A percentile compares a stretch with the other conserved stretches of the same genome.
Evolutionary conservation across 495 filamentous ascomycete genomes (phyloP).

Genomic region (Hypoxylon subgilvum): DNA sequence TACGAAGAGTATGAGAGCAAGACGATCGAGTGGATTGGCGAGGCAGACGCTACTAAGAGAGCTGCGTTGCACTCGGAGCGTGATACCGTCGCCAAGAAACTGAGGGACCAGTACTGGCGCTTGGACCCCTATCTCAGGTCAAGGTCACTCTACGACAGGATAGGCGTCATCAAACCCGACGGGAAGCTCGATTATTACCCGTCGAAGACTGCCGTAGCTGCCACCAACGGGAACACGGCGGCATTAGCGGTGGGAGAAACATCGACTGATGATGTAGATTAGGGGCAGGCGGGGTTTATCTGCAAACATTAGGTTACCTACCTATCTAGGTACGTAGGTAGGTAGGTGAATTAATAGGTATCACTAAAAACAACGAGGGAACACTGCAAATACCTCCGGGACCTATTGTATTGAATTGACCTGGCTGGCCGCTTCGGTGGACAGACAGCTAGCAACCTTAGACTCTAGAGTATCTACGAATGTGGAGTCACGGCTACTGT

Average conservation of each 20-base stretch:
- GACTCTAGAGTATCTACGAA: not conserved
- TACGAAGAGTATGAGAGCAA: conserved; percentile 72
- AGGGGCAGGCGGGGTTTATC: too few species aligned
- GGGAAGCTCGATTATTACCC: conserved; percentile 76
- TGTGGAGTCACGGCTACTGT: not conserved
- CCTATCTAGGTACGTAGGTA: not conserved
- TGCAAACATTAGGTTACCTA: too few species aligned
- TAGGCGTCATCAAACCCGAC: conserved; percentile 67
- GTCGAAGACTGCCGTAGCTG: conserved; percentile 38
- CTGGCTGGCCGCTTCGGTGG: not conserved
- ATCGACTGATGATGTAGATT: conserved; percentile 62
- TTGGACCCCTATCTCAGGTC: conserved; percentile 79
- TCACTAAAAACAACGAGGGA: conserved; percentile 10
- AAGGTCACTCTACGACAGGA: conserved; percentile 75
- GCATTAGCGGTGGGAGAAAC: conserved; percentile 48
- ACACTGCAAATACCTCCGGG: too few species aligned
- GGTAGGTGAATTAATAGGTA: not conserved
- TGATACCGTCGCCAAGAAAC: conserved; percentile 59
- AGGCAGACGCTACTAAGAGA: conserved; percentile 42
- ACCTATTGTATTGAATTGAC: not conserved
- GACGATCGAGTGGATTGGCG: conserved; percentile 72
- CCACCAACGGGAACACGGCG: conserved; percentile 31
- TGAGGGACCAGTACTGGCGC: conserved; percentile 83
- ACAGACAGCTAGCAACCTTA: not conserved
- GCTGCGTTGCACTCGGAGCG: conserved; percentile 53